Evolutionary conservation across 179 eudicot genomes (phyloP), one percentile per base, ranked within the genome.

Genomic region (Nepenthes alata): DNA sequence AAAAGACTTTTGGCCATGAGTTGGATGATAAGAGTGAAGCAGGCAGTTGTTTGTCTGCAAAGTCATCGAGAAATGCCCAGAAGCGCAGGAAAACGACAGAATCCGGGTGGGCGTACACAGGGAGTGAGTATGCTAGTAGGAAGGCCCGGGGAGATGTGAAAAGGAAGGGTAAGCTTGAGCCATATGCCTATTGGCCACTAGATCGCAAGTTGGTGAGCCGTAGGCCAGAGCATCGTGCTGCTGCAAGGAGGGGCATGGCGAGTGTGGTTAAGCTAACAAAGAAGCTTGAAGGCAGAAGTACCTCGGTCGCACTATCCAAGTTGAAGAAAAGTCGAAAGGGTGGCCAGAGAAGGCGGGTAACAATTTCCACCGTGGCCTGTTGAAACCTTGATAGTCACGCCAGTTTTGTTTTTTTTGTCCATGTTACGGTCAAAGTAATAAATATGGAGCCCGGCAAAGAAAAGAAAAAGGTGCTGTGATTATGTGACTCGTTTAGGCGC

Each of bases 101-200:
- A 6, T 68, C 83, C 0, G 97, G 97, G 15, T 89, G 90, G 90
- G 85, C 98, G 1, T 90, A 85, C 73, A 81, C 88, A 2, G 97
- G 98, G 35, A 73, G 59, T 1, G 95, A 89, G 61, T 93, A 93
- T 67, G 79, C 83, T 2, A 90, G 95, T 70, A 93, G 87, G 68
- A 85, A 86, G 78, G 98, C 98, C 5, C 65, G 77, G 15, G 97
- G 98, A 45, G 98, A 93, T 70, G 71, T 93, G 75, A 93, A 81
- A 74, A 84, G 80, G 77, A 89, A 86, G 78, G 93, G 83, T 4
- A 93, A 93, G 78, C 82, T 85, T n/a, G 98, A 93, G 80, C 97
- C 98, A 0, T 93, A 93, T 63, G 95, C 98, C 6, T 93, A 93
- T 73, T 93, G 97, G 97, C 95, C 97, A 0, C 86, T 93, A 5